Percentiles rank a stretch among this genome's conserved stretches.
These are phyloP conservation scores for Suhomyces yuchorum DNA, from an alignment of 1,139 yeast species.

Conservation along the genomic window DNA sequence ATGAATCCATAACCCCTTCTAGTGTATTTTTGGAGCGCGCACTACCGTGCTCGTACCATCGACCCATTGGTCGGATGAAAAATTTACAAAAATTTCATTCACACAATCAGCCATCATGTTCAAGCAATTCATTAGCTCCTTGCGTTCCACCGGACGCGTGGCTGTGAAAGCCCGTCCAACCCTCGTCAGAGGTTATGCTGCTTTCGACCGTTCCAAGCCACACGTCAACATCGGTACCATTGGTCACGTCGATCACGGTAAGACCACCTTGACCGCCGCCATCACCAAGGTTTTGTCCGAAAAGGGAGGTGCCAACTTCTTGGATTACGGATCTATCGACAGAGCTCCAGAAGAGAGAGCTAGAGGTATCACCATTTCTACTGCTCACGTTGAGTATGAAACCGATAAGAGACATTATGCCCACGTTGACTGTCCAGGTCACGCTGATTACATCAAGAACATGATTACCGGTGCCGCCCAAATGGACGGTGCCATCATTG, in stretches of 20 bases:
- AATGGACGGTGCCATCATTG: slow-evolving; percentile 99
- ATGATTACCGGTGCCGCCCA: slow-evolving; percentile 99
- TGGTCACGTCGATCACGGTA: slow-evolving; percentile 96
- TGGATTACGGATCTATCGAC: slow-evolving; percentile 92
- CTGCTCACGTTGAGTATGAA: slow-evolving; percentile 93
- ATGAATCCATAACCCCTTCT: background rate
- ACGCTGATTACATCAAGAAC: slow-evolving; percentile 97
- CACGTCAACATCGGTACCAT: slow-evolving; percentile 95
- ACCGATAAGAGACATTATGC: slow-evolving; percentile 35
- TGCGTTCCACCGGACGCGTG: slow-evolving; percentile 24
- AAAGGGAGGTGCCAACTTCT: slow-evolving; percentile 89
- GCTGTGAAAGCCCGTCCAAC: slow-evolving; percentile 27
- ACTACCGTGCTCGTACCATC: background rate
- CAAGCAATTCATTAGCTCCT: slow-evolving; percentile 22
- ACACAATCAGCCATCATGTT: slow-evolving; percentile 18
- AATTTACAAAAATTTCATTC: slow-evolving; percentile 7
- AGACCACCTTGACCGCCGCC: slow-evolving; percentile 97
- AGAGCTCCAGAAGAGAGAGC: slow-evolving; percentile 99
- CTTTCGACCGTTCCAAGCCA: slow-evolving; percentile 89
- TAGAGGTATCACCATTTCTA: slow-evolving; percentile 97
- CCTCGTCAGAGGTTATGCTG: slow-evolving; percentile 55
- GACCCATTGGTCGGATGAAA: slow-evolving; percentile 11
- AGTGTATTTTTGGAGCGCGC: background rate
- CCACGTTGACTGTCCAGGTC: slow-evolving; percentile 72
- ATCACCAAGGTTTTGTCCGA: slow-evolving; percentile 91